phyloP scores from a whole-genome alignment of 129 eudicot genomes.

The Apium graveolens region DNA sequence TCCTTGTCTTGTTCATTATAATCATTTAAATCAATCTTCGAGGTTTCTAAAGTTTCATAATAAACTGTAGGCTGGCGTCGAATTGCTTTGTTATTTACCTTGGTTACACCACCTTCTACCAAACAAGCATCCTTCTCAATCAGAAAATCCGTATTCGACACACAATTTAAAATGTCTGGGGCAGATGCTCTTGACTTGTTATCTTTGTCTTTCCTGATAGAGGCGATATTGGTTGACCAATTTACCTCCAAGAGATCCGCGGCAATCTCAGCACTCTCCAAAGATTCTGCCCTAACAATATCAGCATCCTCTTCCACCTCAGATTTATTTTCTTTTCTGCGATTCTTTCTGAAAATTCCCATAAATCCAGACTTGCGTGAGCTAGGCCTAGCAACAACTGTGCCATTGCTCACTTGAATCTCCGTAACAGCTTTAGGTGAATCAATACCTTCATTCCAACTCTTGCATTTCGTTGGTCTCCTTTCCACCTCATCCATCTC shows the following conservation, averaged over 20 bases:
- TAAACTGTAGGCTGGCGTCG: constrained; percentile 5
- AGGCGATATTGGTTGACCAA: constrained; percentile 67
- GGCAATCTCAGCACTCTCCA: constrained; percentile 90
- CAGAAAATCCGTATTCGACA: constrained; percentile 9
- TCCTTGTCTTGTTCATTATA: constrained; percentile 1
- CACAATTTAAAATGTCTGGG: constrained; percentile 21
- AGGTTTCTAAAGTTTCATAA: constrained; percentile 21
- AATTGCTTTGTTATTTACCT: constrained; percentile 4
- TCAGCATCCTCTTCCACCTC: constrained; percentile 25
- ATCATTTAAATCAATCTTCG: constrained; percentile 20
- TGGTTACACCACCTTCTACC: constrained; percentile 1
- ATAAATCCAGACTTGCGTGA: constrained; percentile 46
- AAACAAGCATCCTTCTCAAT: constrained; percentile 17
- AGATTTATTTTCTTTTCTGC: constrained; percentile 34
- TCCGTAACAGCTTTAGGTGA: constrained; percentile 21
- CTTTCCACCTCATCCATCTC: constrained; percentile 31
- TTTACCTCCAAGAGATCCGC: constrained; percentile 88
- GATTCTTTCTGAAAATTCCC: constrained; percentile 61
- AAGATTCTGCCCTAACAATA: constrained; percentile 35
- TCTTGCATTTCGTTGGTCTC: constrained; percentile 42
- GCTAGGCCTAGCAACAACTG: constrained; percentile 25
- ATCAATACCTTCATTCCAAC: constrained; percentile 42
- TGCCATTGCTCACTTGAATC: constrained; percentile 27
- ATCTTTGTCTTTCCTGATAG: constrained; percentile 25
- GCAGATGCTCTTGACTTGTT: constrained; percentile 19